Conservation (phyloP, 768 basidiomycete species). For the Amanita pseudoporphyria region DNA sequence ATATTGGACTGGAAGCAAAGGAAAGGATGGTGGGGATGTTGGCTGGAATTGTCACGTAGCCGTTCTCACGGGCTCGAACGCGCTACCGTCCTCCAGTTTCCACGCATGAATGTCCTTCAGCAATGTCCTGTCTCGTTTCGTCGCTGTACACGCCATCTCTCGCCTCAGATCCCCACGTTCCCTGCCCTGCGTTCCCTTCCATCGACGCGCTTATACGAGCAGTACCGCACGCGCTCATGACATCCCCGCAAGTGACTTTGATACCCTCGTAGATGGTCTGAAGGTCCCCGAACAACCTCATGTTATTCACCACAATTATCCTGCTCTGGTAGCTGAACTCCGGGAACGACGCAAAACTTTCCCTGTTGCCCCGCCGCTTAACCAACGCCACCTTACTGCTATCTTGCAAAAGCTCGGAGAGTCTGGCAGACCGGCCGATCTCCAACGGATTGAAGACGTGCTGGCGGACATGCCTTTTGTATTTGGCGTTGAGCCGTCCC, state of each 20-base stretch:
- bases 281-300: slow-evolving; percentile 11
- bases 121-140: slow-evolving; percentile 29
- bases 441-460: slow-evolving; percentile 44
- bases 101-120: slow-evolving; percentile 60
- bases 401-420: slow-evolving; percentile 37
- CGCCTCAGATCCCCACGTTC: slow-evolving; percentile 9
- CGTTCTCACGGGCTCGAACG: slow-evolving; percentile 27
- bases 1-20: slow-evolving; percentile 33
- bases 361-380: slow-evolving; percentile 17
- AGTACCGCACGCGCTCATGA: slow-evolving; percentile 8
- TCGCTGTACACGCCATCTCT: slow-evolving; percentile 18
- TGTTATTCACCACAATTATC: slow-evolving; percentile 6
- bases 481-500: slow-evolving; percentile 35
- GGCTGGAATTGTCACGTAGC: background rate
- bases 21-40: slow-evolving; percentile 15
- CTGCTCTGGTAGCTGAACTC: slow-evolving; percentile 16
- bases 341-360: slow-evolving; percentile 10
- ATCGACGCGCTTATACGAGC: slow-evolving; percentile 9
- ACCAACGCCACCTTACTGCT: slow-evolving; percentile 23
- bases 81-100: no score
- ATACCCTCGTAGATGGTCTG: slow-evolving; percentile 19
- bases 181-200: slow-evolving; percentile 10
- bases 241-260: slow-evolving; percentile 2
- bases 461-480: slow-evolving; percentile 37
- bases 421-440: slow-evolving; percentile 43